Evolutionary conservation across 169 alveolate species (phyloP), one percentile per base, ranked within the genome.

Genomic region (Babesia bovis): DNA sequence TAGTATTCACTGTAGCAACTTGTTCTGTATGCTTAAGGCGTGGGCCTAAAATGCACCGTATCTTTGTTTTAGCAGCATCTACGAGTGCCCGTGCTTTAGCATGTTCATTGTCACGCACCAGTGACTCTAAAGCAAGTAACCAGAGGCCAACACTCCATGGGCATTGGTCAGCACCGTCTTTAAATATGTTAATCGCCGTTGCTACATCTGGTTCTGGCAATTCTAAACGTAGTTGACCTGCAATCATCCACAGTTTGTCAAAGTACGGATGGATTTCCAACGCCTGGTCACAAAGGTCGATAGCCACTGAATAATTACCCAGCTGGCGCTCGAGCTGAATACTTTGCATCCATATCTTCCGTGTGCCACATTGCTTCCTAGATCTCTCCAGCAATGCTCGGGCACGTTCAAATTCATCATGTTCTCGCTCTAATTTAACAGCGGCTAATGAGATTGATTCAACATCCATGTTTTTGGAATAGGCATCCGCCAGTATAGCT

Each of bases 321-420:
- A 90, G 86, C 44, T 93, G 91, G 12, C 97, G 59, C 83, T 93
- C 97, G 44, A 94, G 90, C 89, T 94, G 96, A n/a, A 94, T 91
- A 3, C 96, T 91, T 66, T 90, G 96, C 93, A 86, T 92, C 98
- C 96, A 94, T 55, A 78, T 89, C 83, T 90, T 87, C 21, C 89
- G 86, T 9, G 97, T 90, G 45, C 90, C 85, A 40, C 93, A 91
- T 52, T 91, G 83, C 17, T 66, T 75, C 36, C 98, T 81, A 15
- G 97, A 97, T 66, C 96, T 89, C 32, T 90, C 92, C 30, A 96
- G 92, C 61, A 96, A 79, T 66, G 86, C 87, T 53, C 98, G 84
- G 9, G 99, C 98, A 57, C 97, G 93, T 52, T 94, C 94, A 63
- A 87, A 90, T 82, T 96, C 97, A 44, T 93, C 85, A 77, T 92